Evolutionary conservation across 169 alveolate species (phyloP).

Genomic region (Sarcocystis neurona): DNA sequence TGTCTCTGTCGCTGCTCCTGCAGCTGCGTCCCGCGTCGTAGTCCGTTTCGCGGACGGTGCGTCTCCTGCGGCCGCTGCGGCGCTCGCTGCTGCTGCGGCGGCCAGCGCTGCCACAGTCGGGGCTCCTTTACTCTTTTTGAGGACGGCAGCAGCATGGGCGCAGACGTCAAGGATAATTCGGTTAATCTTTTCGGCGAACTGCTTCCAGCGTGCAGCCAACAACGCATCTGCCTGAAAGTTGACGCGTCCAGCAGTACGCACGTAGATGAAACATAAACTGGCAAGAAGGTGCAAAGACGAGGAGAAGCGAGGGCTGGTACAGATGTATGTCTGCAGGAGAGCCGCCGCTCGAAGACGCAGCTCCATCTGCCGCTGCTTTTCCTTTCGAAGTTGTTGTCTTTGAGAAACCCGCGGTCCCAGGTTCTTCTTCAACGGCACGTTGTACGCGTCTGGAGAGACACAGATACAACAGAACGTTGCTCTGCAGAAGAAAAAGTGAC

Average conservation of each 20-base stretch:
- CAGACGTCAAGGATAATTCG: not conserved
- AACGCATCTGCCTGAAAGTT: no score
- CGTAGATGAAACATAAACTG: not conserved
- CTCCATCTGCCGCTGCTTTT: not conserved
- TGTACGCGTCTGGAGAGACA: not conserved
- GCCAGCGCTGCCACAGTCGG: not conserved
- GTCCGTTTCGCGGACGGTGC: not conserved
- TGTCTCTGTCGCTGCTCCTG: not conserved
- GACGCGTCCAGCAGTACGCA: not conserved
- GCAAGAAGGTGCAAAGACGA: not conserved
- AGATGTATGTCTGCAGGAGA: not conserved
- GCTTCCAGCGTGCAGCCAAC: not conserved
- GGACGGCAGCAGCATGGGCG: not conserved
- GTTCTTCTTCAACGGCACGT: not conserved
- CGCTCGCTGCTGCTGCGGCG: not conserved
- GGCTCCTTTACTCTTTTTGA: not conserved
- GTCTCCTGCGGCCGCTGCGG: not conserved
- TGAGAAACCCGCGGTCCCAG: not conserved
- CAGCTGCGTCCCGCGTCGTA: not conserved
- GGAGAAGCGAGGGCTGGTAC: not conserved
- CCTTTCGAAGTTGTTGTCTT: not conserved
- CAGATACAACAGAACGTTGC: no score
- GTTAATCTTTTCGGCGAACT: constrained; percentile 11
- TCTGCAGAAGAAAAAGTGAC: no score
- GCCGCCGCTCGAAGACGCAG: constrained; percentile 23